phyloP scores from a whole-genome alignment of 2,329 filamentous ascomycete genomes.

The Eurotiales sp. region DNA sequence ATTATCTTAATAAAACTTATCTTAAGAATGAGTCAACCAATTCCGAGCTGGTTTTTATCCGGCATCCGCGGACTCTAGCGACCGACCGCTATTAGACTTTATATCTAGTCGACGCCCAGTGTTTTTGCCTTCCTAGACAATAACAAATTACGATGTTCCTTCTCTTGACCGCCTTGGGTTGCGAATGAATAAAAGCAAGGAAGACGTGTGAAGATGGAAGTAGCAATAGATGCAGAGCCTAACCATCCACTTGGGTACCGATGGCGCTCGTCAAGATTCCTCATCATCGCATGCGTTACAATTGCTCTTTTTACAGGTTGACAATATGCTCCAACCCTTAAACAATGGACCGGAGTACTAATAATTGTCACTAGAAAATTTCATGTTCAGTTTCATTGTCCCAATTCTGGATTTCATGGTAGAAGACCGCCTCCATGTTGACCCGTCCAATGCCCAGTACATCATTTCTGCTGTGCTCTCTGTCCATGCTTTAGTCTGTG shows the following conservation, averaged over 20 bases:
- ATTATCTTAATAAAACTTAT: too few species aligned
- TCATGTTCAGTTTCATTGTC: conserved; percentile 29
- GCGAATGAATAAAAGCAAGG: neutral
- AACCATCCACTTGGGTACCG: neutral
- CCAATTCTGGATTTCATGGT: conserved; percentile 29
- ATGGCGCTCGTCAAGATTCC: conserved; percentile 9
- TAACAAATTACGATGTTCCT: too few species aligned
- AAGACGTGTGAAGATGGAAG: neutral
- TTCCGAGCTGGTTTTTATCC: too few species aligned
- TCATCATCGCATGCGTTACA: conserved; percentile 12
- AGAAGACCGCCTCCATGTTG: conserved; percentile 24
- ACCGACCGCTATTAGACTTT: too few species aligned
- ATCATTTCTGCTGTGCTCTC: conserved; percentile 25
- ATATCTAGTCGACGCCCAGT: too few species aligned
- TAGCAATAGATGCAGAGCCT: neutral
- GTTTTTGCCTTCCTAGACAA: too few species aligned
- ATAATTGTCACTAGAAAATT: conserved; percentile 22
- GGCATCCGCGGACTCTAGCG: too few species aligned
- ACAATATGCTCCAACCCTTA: neutral
- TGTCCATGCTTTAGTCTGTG: conserved; percentile 22
- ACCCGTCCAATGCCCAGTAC: conserved; percentile 22
- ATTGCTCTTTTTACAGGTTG: conserved; percentile 12
- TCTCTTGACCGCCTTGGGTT: neutral
- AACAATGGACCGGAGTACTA: neutral
- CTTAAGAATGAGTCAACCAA: too few species aligned